Conservation (phyloP, 768 basidiomycete species). For the Xerocomellus amylosporus region DNA sequence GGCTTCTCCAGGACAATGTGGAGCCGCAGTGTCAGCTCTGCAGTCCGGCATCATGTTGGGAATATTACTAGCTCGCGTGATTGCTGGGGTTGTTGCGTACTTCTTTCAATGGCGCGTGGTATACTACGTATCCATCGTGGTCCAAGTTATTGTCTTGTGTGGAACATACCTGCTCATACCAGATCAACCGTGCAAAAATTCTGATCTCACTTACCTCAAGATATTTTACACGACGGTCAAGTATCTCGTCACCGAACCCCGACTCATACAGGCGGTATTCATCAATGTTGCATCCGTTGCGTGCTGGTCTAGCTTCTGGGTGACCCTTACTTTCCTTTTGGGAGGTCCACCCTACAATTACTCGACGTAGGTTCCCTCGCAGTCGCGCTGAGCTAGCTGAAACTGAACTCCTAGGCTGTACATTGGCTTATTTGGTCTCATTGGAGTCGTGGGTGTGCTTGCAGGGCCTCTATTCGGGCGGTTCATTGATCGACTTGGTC, state of each 20-base stretch:
- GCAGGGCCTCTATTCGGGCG: slow-evolving; percentile 22
- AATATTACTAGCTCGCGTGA: slow-evolving; percentile 29
- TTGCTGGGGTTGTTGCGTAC: slow-evolving; percentile 39
- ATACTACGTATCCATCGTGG: slow-evolving; percentile 40
- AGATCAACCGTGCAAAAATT: slow-evolving; percentile 40
- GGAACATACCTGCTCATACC: slow-evolving; percentile 37
- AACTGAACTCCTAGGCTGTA: slow-evolving; percentile 11
- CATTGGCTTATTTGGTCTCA: slow-evolving; percentile 49
- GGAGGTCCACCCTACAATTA: slow-evolving; percentile 37
- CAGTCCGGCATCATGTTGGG: slow-evolving; percentile 27
- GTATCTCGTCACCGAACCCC: slow-evolving; percentile 40
- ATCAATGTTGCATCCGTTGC: slow-evolving; percentile 25
- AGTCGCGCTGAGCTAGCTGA: background rate
- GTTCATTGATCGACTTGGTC: slow-evolving; percentile 30
- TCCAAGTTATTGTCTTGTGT: slow-evolving; percentile 27
- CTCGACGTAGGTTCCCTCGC: slow-evolving; percentile 24
- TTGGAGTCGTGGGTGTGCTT: slow-evolving; percentile 39
- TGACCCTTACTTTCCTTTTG: slow-evolving; percentile 43
- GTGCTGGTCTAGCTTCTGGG: slow-evolving; percentile 35
- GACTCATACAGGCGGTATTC: slow-evolving; percentile 33
- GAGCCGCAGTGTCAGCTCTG: slow-evolving; percentile 30
- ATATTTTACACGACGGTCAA: slow-evolving; percentile 39
- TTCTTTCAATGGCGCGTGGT: slow-evolving; percentile 40
- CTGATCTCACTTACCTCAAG: slow-evolving; percentile 33
- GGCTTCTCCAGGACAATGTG: slow-evolving; percentile 29